Evolutionary conservation across 305 asterid genomes (phyloP).

Genomic region (Nicotiana rustica): DNA sequence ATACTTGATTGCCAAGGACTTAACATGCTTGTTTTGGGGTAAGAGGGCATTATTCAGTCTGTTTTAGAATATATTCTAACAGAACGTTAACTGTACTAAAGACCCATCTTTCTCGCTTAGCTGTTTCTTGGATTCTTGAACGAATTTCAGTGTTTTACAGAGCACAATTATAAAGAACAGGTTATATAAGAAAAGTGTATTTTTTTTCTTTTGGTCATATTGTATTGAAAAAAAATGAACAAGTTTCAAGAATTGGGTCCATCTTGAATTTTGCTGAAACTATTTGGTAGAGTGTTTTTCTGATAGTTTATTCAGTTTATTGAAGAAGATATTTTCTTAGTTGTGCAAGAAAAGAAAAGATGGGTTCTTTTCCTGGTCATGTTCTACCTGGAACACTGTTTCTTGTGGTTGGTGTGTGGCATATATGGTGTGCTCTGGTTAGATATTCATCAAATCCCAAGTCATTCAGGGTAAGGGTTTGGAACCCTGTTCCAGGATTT

Average conservation of each 20-base stretch:
- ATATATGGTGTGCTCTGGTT: conserved; percentile 76
- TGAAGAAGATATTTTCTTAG: background rate
- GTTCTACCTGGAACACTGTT: conserved; percentile 92
- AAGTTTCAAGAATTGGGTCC: background rate
- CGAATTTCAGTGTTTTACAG: background rate
- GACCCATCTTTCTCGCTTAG: background rate
- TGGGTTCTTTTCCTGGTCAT: conserved; percentile 97
- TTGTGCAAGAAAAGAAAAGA: conserved; percentile 38
- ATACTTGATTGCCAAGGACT: background rate
- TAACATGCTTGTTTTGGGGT: background rate
- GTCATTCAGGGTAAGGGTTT: conserved; percentile 75
- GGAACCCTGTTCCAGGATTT: conserved; percentile 93
- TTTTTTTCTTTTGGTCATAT: background rate
- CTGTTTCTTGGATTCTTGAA: conserved; percentile 21
- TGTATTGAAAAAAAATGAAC: conserved; percentile 17
- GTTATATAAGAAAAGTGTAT: background rate
- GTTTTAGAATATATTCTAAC: conserved; percentile 24
- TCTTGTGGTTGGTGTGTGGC: conserved; percentile 88
- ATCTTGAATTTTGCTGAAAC: conserved; percentile 14
- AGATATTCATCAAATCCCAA: conserved; percentile 70
- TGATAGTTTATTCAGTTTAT: background rate
- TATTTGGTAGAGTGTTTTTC: background rate
- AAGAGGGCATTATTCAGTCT: conserved; percentile 14
- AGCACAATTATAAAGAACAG: background rate
- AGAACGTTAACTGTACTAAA: background rate